These are phyloP conservation scores for Flaveria sonorensis DNA, from an alignment of 129 eudicot species.

Conservation along the genomic window DNA sequence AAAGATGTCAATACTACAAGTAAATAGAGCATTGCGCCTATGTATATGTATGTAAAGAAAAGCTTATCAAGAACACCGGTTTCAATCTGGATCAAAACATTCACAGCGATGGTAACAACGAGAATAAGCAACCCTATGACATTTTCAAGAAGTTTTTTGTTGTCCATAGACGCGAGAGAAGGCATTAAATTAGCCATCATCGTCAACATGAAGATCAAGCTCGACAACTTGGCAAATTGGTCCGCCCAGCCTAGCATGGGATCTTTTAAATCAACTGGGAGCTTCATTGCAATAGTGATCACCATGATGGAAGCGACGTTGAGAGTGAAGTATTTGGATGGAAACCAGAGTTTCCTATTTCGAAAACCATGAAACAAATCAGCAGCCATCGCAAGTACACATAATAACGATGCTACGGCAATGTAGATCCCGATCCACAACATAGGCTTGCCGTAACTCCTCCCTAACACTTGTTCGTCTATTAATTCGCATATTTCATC, in stretches of 20 bases:
- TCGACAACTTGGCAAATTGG: background rate
- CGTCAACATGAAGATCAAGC: background rate
- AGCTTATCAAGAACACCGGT: background rate
- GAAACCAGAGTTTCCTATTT: constrained; percentile 1
- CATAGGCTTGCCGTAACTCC: background rate
- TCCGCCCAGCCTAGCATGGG: background rate
- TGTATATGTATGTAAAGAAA: background rate
- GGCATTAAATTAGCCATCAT: constrained; percentile 36
- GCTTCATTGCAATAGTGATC: constrained; percentile 9
- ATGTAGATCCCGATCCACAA: constrained; percentile 12
- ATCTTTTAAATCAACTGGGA: constrained; percentile 3
- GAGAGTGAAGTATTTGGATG: constrained; percentile 8
- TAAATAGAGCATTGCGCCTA: constrained; percentile 9
- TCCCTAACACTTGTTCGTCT: background rate
- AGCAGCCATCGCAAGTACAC: background rate
- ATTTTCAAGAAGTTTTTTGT: constrained; percentile 31
- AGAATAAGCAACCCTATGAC: constrained; percentile 44
- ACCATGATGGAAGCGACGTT: constrained; percentile 1
- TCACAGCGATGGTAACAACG: constrained; percentile 34
- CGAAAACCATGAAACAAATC: constrained; percentile 1
- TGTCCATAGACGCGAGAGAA: constrained; percentile 43
- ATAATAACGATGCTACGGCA: background rate
- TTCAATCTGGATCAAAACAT: constrained; percentile 30
- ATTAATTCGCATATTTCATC: background rate
- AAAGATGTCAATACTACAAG: constrained; percentile 8